phyloP scores from a whole-genome alignment of 441 rosid species.

The Euphorbia schlechtendalii region DNA sequence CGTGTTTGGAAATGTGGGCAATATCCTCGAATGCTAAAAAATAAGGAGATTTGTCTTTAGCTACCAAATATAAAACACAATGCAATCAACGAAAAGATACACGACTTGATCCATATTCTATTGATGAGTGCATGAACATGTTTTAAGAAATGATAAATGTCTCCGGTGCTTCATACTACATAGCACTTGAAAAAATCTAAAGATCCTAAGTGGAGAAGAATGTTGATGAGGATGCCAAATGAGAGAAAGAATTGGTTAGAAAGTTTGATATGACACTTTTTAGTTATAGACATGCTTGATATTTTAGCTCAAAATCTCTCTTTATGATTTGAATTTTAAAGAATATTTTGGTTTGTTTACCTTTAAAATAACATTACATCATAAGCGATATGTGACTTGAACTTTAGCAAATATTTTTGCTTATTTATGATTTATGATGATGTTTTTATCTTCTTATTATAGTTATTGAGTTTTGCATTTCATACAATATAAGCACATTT shows the following conservation, averaged over 20 bases:
- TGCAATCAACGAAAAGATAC: neutral
- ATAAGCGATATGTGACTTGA: no score
- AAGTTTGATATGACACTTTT: neutral
- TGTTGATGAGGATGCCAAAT: neutral
- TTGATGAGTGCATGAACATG: neutral
- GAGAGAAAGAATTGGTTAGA: neutral
- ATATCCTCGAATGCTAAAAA: neutral
- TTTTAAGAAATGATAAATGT: neutral
- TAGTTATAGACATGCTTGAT: no score
- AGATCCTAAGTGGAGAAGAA: neutral
- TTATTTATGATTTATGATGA: no score
- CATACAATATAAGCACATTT: no score
- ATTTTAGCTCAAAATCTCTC: no score
- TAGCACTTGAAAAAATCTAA: slow-evolving; percentile 3
- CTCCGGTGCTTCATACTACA: neutral
- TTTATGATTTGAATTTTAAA: no score
- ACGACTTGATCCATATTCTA: neutral
- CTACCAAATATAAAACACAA: neutral
- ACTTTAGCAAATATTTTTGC: no score
- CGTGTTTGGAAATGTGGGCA: neutral
- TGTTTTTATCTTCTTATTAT: no score
- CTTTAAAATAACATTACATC: no score
- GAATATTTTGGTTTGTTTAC: no score
- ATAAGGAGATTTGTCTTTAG: neutral
- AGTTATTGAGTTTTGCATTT: no score